A percentile compares a stretch with the other conserved stretches of the same genome.
phyloP scores from a whole-genome alignment of 257 asterid genomes.

The Salvia miltiorrhiza region DNA sequence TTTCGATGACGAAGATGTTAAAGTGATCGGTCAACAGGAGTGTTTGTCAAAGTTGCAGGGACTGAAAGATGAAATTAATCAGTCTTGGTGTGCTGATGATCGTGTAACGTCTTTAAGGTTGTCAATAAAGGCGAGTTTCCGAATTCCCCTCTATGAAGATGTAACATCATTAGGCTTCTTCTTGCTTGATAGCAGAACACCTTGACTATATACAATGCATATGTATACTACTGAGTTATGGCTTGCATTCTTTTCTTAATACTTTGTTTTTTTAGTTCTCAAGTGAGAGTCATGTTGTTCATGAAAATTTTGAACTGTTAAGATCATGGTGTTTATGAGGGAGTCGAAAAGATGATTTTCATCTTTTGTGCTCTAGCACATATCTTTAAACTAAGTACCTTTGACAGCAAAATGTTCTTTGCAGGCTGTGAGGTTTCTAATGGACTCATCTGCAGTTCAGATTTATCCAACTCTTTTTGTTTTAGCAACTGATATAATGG shows the following conservation, averaged over 20 bases:
- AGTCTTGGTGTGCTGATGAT: constrained; percentile 72
- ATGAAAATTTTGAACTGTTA: constrained; percentile 1
- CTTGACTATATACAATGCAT: background rate
- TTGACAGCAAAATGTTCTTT: constrained; percentile 21
- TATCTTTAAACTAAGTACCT: background rate
- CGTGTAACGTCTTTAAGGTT: constrained; percentile 74
- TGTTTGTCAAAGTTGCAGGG: constrained; percentile 58
- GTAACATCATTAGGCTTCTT: background rate
- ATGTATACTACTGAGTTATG: background rate
- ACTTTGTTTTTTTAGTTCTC: background rate
- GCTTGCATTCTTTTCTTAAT: background rate
- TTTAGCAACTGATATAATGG: constrained; percentile 80
- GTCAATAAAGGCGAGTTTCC: constrained; percentile 66
- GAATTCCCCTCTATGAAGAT: background rate
- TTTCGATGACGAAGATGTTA: constrained; percentile 53
- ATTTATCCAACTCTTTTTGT: constrained; percentile 81
- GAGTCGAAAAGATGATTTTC: constrained; percentile 7
- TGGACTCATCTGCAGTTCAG: constrained; percentile 63
- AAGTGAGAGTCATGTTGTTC: constrained; percentile 1
- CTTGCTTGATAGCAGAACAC: background rate
- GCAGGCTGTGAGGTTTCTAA: constrained; percentile 81
- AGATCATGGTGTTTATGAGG: constrained; percentile 8
- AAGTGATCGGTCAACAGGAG: constrained; percentile 60
- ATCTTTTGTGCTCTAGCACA: background rate
- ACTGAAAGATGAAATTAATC: constrained; percentile 62